These are phyloP conservation scores for Globisporangium nodosum DNA, from an alignment of 352 stramenopile genomes.

Conservation along the genomic window DNA sequence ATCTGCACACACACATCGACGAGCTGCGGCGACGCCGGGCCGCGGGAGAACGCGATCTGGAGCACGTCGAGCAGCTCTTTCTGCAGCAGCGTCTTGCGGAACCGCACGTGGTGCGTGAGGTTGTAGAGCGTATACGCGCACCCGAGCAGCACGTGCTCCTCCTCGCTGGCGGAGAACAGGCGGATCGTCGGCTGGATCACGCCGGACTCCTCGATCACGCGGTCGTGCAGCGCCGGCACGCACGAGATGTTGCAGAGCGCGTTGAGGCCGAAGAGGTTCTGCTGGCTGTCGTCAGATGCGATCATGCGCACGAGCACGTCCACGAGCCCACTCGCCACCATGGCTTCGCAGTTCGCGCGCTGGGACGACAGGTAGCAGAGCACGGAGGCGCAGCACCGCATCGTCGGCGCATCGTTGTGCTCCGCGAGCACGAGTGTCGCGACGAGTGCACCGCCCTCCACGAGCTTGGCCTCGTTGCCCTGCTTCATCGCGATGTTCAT, in stretches of 20 bases:
- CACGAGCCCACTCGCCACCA: conserved; percentile 56
- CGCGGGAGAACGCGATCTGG: conserved; percentile 30
- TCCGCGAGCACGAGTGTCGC: conserved; percentile 66
- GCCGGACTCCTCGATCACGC: conserved; percentile 49
- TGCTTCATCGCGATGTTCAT: conserved; percentile 68
- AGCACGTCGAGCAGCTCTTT: conserved; percentile 48
- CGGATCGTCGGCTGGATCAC: conserved; percentile 45
- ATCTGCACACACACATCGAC: conserved; percentile 63
- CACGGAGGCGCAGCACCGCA: conserved; percentile 64
- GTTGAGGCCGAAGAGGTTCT: conserved; percentile 70
- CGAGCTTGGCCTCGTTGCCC: conserved; percentile 46
- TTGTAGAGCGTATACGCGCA: conserved; percentile 71
- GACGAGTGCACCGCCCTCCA: conserved; percentile 60
- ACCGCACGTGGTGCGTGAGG: conserved; percentile 53
- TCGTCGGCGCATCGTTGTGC: conserved; percentile 62
- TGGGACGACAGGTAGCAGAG: conserved; percentile 69
- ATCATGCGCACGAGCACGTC: conserved; percentile 66
- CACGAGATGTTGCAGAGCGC: conserved; percentile 77
- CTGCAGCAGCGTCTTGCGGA: conserved; percentile 51
- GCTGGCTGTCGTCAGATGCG: conserved; percentile 36
- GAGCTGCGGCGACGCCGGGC: conserved; percentile 22
- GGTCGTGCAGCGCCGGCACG: conserved; percentile 55
- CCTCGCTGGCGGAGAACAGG: conserved; percentile 35
- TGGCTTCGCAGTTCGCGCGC: conserved; percentile 67
- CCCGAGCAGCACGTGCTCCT: conserved; percentile 47